phyloP scores from a whole-genome alignment of 192 early-diverging fungal genomes.

The Umbelopsis ramanniana region DNA sequence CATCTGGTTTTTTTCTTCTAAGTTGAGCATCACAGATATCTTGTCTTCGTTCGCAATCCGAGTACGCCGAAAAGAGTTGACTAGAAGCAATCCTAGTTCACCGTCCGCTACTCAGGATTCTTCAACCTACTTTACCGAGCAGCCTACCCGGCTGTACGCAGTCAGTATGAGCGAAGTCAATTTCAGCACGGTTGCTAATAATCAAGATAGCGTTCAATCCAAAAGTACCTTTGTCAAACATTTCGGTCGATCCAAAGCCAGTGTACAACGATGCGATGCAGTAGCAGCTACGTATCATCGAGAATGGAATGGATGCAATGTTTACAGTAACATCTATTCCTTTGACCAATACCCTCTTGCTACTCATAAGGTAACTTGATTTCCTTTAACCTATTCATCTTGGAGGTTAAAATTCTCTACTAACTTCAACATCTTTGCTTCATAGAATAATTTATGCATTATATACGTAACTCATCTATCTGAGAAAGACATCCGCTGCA shows the following conservation, averaged over 20 bases:
- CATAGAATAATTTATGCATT: neutral
- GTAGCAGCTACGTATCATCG: neutral
- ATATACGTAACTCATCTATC: neutral
- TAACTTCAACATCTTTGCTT: neutral
- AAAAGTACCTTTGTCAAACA: constrained; percentile 26
- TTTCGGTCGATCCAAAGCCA: constrained; percentile 29
- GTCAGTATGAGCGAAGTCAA: constrained; percentile 6
- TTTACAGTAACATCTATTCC: constrained; percentile 11
- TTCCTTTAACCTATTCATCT: neutral
- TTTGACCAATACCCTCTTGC: constrained; percentile 1
- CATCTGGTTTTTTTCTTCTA: neutral
- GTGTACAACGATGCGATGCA: neutral
- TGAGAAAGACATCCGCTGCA: neutral
- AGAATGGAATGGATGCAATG: neutral
- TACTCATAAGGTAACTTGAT: neutral
- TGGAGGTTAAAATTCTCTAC: neutral
- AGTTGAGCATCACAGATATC: neutral
- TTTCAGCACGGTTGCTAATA: neutral
- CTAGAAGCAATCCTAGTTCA: constrained; percentile 6
- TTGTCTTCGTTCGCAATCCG: constrained; percentile 27
- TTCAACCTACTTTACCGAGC: neutral
- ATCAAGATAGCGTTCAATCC: neutral
- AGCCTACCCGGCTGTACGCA: neutral
- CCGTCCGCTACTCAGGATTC: neutral
- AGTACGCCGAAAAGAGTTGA: constrained; percentile 13